Percentiles rank a stretch among this genome's conserved stretches.
These are phyloP conservation scores for Daedaleopsis nitida DNA, from an alignment of 768 basidiomycete genomes.

Conservation along the genomic window DNA sequence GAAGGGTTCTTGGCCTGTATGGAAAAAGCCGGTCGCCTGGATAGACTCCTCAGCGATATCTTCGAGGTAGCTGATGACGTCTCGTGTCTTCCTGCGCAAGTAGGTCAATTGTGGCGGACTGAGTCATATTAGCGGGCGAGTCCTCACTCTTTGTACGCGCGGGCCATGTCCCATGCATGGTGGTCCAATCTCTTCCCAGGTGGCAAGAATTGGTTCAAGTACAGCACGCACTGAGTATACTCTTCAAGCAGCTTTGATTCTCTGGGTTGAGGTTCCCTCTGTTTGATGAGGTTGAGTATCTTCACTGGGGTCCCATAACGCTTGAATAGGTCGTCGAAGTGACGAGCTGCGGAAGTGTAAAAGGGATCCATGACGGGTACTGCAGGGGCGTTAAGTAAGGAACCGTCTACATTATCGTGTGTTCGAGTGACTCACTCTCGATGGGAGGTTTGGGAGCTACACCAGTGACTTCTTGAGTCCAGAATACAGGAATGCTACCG, in stretches of 20 bases:
- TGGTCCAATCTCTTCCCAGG: constrained; percentile 85
- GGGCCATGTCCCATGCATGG: constrained; percentile 94
- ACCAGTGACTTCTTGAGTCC: constrained; percentile 91
- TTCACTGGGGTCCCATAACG: constrained; percentile 90
- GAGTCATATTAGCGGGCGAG: not conserved
- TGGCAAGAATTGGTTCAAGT: constrained; percentile 95
- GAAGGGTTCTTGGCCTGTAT: constrained; percentile 86
- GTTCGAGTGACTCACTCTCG: constrained; percentile 66
- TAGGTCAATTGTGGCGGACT: not conserved
- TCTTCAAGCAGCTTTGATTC: constrained; percentile 91
- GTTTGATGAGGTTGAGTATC: constrained; percentile 94
- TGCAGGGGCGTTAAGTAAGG: not conserved
- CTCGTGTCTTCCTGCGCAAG: constrained; percentile 78
- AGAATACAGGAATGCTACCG: constrained; percentile 94
- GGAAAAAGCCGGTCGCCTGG: constrained; percentile 91
- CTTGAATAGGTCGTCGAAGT: constrained; percentile 89
- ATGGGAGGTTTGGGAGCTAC: constrained; percentile 96
- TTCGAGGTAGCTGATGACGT: constrained; percentile 93
- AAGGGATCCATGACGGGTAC: constrained; percentile 83
- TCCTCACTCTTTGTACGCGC: constrained; percentile 89
- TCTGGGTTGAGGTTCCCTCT: constrained; percentile 72
- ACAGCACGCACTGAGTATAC: constrained; percentile 88
- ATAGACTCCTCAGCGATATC: constrained; percentile 94
- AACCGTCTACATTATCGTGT: not conserved
- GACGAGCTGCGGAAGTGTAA: constrained; percentile 88